phyloP scores from a whole-genome alignment of 441 rosid species.

The Lepidium campestre region DNA sequence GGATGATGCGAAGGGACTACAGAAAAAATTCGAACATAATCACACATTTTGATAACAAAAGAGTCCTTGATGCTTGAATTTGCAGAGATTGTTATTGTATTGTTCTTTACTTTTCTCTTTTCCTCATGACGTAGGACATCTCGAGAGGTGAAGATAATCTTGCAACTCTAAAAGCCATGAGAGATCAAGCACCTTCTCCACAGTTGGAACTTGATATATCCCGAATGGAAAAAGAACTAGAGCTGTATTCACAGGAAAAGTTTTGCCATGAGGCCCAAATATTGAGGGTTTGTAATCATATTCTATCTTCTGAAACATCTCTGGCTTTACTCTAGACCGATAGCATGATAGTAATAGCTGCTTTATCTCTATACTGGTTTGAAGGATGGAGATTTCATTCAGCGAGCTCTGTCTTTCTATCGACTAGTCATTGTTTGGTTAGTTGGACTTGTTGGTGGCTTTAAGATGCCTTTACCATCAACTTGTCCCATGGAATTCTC shows the following conservation, averaged over 20 bases:
- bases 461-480: conserved; percentile 86
- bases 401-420: conserved; percentile 79
- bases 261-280: conserved; percentile 94
- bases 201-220: conserved; percentile 66
- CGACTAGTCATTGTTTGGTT: conserved; percentile 89
- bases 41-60: not conserved
- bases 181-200: conserved; percentile 61
- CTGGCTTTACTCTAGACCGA: not conserved
- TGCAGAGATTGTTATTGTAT: not conserved
- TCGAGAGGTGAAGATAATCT: conserved; percentile 79
- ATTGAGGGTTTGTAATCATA: conserved; percentile 58
- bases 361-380: conserved; percentile 1
- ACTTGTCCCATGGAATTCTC: conserved; percentile 91
- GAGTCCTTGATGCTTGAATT: conserved; percentile 12
- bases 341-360: conserved; percentile 8
- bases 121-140: conserved; percentile 52
- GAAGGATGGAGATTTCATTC: conserved; percentile 79
- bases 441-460: conserved; percentile 91
- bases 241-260: conserved; percentile 78
- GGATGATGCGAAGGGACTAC: not conserved
- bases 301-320: conserved; percentile 6
- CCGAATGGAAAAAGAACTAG: conserved; percentile 78
- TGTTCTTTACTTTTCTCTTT: conserved; percentile 1
- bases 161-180: conserved; percentile 61
- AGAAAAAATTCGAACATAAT: not conserved